phyloP scores from a whole-genome alignment of 2,329 filamentous ascomycete genomes.

The Canariomyces notabilis region DNA sequence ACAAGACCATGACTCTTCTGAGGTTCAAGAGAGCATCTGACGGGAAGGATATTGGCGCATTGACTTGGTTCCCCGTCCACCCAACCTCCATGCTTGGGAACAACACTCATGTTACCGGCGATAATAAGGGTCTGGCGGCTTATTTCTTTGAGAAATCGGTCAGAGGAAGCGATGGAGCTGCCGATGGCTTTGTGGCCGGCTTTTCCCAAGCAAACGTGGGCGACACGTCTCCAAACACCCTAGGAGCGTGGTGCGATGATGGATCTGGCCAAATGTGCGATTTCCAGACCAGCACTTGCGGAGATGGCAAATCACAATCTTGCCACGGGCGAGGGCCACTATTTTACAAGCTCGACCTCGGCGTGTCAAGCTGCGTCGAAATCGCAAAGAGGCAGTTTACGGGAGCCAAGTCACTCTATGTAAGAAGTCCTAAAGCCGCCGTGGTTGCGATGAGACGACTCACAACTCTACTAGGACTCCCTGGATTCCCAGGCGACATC shows the following conservation, averaged over 20 bases:
- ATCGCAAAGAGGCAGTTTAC: constrained; percentile 64
- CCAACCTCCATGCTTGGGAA: constrained; percentile 86
- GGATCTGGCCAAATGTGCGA: constrained; percentile 65
- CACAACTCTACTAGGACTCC: constrained; percentile 41
- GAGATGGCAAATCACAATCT: constrained; percentile 56
- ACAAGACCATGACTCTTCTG: constrained; percentile 74
- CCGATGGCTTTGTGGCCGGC: constrained; percentile 72
- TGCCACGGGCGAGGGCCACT: constrained; percentile 68
- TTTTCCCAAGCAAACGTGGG: constrained; percentile 91
- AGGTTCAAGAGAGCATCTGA: constrained; percentile 68
- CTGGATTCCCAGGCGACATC: constrained; percentile 43
- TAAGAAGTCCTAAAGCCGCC: constrained; percentile 19
- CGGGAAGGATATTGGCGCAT: constrained; percentile 67
- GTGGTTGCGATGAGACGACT: neutral
- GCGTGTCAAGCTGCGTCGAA: constrained; percentile 70
- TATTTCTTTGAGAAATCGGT: constrained; percentile 74
- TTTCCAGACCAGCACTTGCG: constrained; percentile 74
- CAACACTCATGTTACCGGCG: constrained; percentile 81
- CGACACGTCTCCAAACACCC: constrained; percentile 79
- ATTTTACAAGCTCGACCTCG: constrained; percentile 62
- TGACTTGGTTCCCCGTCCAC: constrained; percentile 90
- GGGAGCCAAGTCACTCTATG: constrained; percentile 49
- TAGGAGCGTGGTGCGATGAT: constrained; percentile 83
- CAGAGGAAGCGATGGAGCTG: constrained; percentile 45
- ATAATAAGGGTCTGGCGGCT: constrained; percentile 90